Conservation (phyloP, 306 rosid species). For the Quercus parvula region DNA sequence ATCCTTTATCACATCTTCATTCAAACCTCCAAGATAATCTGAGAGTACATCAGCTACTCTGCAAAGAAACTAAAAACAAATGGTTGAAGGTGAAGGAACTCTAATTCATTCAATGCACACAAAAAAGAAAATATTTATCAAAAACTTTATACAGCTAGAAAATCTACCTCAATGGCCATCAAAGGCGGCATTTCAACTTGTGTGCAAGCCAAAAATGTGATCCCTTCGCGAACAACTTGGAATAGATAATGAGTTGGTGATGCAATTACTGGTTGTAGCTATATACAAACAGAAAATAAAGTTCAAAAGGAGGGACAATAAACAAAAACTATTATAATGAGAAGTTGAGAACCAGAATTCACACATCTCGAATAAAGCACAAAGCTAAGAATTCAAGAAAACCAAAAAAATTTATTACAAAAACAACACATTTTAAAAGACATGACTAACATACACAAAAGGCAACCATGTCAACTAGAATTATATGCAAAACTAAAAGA, state of each 20-base stretch:
- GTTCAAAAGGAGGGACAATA: not conserved
- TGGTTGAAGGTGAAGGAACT: slow-evolving; percentile 27
- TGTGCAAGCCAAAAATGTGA: slow-evolving; percentile 91
- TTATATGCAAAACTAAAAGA: not conserved
- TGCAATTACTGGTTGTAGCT: slow-evolving; percentile 90
- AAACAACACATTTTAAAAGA: not conserved
- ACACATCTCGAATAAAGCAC: not conserved
- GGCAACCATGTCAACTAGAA: not conserved
- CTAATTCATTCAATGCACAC: not conserved
- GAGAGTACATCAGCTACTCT: slow-evolving; percentile 92
- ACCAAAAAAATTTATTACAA: not conserved
- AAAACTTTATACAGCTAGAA: not conserved
- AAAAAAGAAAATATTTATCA: not conserved
- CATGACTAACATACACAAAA: not conserved
- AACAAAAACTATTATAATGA: not conserved
- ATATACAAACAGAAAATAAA: slow-evolving; percentile 6
- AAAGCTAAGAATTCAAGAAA: not conserved
- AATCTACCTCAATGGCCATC: slow-evolving; percentile 87
- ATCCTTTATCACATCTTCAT: slow-evolving; percentile 85
- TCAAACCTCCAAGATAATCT: slow-evolving; percentile 85
- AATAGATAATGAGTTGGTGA: slow-evolving; percentile 96
- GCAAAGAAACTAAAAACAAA: slow-evolving; percentile 78
- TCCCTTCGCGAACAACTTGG: slow-evolving; percentile 85
- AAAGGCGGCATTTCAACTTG: slow-evolving; percentile 98
- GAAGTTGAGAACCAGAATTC: not conserved